Conservation (phyloP, 352 stramenopile genomes). For the Globisporangium polare region DNA sequence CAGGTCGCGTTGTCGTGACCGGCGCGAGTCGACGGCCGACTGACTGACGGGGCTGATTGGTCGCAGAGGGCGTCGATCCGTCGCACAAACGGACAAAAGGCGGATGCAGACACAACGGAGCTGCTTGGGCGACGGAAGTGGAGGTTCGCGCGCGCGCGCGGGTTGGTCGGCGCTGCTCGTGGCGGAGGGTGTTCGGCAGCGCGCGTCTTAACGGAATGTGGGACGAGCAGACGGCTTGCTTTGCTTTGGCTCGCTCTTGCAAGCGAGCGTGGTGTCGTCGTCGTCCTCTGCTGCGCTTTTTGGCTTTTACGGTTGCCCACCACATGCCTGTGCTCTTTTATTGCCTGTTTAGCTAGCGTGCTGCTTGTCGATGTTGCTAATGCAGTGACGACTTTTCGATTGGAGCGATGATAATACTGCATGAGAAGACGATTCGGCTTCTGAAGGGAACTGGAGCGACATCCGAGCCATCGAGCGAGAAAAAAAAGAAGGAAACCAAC, state of each 20-base stretch:
- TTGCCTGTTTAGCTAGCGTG: not conserved
- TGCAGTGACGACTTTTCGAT: too few species aligned
- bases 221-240: not conserved
- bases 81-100: conserved; percentile 3
- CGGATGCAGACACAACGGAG: not conserved
- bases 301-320: conserved; percentile 6
- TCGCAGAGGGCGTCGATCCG: not conserved
- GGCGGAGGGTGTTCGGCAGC: not conserved
- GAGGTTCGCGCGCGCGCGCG: not conserved
- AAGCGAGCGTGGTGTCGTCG: not conserved
- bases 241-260: not conserved
- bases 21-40: not conserved
- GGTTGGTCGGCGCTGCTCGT: not conserved
- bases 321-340: not conserved
- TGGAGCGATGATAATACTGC: not conserved
- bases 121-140: not conserved
- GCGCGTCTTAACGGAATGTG: conserved; percentile 5
- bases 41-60: not conserved
- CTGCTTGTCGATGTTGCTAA: not conserved
- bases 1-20: conserved; percentile 7
- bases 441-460: not conserved
- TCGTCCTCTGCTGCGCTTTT: not conserved
- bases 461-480: not conserved
- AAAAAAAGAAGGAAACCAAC: conserved; percentile 16
- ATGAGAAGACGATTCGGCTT: not conserved